These are phyloP conservation scores for Mrakia hoshinonis DNA, from an alignment of 768 basidiomycete genomes.

Conservation along the genomic window DNA sequence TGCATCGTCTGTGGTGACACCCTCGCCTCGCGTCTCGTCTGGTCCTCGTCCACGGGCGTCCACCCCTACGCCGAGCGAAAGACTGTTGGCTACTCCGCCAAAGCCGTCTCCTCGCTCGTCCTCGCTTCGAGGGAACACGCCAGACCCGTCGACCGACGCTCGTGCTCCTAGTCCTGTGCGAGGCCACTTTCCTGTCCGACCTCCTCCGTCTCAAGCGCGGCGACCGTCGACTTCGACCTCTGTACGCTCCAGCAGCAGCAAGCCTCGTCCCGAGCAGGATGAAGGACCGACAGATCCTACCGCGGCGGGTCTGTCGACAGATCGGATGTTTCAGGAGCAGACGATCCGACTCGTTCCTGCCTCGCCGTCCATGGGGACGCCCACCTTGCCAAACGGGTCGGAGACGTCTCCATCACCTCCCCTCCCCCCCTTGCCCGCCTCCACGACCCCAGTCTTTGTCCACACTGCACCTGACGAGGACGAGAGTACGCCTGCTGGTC, in stretches of 20 bases:
- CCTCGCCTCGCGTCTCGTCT: not conserved
- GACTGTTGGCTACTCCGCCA: not conserved
- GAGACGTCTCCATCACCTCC: constrained; percentile 37
- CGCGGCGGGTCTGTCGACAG: not conserved
- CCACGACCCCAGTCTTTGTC: constrained; percentile 42
- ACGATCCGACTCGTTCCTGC: constrained; percentile 28
- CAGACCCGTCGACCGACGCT: not conserved
- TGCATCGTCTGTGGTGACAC: not conserved
- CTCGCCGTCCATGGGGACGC: constrained; percentile 14
- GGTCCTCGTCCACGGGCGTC: too few relatives aligned
- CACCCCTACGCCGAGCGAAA: not conserved
- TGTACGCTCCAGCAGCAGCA: not conserved
- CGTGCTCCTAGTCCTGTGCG: not conserved
- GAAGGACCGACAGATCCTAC: not conserved
- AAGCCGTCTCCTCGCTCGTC: not conserved
- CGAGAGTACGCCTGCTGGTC: not conserved
- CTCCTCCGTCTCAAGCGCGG: not conserved
- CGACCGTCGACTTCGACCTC: not conserved
- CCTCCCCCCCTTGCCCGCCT: constrained; percentile 38
- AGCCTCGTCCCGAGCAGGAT: not conserved
- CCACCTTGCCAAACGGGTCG: not conserved
- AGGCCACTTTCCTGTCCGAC: too few relatives aligned
- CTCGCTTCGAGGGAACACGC: not conserved
- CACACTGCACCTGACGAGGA: constrained; percentile 7
- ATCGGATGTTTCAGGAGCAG: constrained; percentile 4